Evolutionary conservation across 768 basidiomycete species (phyloP).

Genomic region (Melanogaster broomeanus): DNA sequence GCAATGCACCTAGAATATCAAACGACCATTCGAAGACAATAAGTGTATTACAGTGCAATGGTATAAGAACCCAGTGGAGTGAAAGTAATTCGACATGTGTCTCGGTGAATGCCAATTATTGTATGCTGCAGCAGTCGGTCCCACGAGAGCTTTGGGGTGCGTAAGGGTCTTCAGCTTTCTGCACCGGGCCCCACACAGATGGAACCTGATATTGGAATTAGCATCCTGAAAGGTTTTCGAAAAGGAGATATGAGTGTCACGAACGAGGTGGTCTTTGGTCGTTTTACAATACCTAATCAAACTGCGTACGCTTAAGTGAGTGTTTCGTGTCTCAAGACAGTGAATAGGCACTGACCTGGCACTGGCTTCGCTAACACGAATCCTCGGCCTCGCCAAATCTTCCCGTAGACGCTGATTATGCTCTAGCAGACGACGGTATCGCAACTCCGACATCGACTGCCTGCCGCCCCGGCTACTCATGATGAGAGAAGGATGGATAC

Average conservation of each 20-base stretch:
- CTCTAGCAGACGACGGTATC: constrained; percentile 74
- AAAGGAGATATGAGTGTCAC: constrained; percentile 22
- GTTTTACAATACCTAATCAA: constrained; percentile 74
- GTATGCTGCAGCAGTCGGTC: constrained; percentile 58
- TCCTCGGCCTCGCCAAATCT: constrained; percentile 69
- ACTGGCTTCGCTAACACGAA: constrained; percentile 73
- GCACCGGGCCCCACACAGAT: constrained; percentile 96
- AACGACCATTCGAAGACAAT: constrained; percentile 9
- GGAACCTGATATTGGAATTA: constrained; percentile 62
- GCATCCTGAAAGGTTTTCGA: constrained; percentile 4
- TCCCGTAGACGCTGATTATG: constrained; percentile 74
- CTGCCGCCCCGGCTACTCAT: constrained; percentile 68
- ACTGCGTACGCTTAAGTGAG: constrained; percentile 37
- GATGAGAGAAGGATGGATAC: constrained; percentile 13
- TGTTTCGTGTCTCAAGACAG: background rate
- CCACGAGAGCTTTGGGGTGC: constrained; percentile 63
- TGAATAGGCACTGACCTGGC: constrained; percentile 48
- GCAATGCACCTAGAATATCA: constrained; percentile 1
- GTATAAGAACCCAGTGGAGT: constrained; percentile 4
- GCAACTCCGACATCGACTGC: constrained; percentile 80
- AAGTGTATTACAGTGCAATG: constrained; percentile 18
- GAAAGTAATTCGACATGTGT: background rate
- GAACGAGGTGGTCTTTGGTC: constrained; percentile 68
- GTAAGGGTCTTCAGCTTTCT: constrained; percentile 91
- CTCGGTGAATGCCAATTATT: constrained; percentile 35